Evolutionary conservation across 371 early-diverging fungal genomes (phyloP).

Genomic region (Mortierella sp.): DNA sequence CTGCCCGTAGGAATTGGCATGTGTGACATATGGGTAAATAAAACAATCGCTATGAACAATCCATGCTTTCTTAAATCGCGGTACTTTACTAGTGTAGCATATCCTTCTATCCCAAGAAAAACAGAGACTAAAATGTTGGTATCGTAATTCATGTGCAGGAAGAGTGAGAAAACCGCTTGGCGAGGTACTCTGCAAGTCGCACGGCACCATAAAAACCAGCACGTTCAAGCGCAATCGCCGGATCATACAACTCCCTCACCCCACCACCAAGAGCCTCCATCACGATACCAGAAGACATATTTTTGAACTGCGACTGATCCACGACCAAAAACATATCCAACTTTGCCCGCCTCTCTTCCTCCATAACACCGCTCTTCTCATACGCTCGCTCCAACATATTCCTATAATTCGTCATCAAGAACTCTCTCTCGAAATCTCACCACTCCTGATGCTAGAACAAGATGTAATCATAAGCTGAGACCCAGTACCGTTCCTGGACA

Average conservation of each 20-base stretch:
- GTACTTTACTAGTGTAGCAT: too few species aligned
- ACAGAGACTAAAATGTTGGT: too few species aligned
- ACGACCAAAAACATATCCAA: background rate
- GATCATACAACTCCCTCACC: background rate
- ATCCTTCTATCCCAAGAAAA: too few species aligned
- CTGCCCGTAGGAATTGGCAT: background rate
- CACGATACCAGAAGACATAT: background rate
- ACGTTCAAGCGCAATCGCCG: background rate
- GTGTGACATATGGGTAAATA: too few species aligned
- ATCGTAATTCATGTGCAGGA: background rate
- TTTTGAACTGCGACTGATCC: background rate
- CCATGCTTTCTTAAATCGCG: too few species aligned
- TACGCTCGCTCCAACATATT: background rate
- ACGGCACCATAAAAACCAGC: background rate
- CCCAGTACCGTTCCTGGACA: background rate
- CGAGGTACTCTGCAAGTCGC: background rate
- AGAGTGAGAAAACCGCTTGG: background rate
- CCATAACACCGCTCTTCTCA: background rate
- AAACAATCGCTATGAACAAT: too few species aligned
- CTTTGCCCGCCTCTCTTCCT: background rate
- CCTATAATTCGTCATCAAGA: background rate
- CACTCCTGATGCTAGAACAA: background rate
- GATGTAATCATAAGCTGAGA: background rate
- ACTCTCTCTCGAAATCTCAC: background rate
- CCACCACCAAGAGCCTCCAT: background rate